A percentile compares a stretch with the other conserved stretches of the same genome.
Conservation (phyloP, 2,329 filamentous ascomycete genomes). For the Lecanicillium sp. region DNA sequence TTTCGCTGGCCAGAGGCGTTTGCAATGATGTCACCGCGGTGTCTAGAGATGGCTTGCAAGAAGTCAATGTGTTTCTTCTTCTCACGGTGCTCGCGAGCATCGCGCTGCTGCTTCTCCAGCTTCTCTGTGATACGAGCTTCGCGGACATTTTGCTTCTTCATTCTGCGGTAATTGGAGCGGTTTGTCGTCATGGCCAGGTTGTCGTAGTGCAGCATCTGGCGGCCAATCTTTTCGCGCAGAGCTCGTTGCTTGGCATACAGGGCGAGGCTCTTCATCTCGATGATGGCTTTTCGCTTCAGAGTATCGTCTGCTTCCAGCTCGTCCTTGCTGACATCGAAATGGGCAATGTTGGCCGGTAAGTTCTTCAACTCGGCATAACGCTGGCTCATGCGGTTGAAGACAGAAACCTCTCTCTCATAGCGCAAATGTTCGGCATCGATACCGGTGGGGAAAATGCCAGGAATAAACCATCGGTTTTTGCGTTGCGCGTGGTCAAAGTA, state of each 20-base stretch:
- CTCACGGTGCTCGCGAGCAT: constrained; percentile 89
- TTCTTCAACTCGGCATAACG: constrained; percentile 78
- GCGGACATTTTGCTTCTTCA: constrained; percentile 94
- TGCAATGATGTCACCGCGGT: constrained; percentile 69
- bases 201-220: constrained; percentile 90
- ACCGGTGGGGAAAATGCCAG: constrained; percentile 81
- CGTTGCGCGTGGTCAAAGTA: constrained; percentile 73
- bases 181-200: constrained; percentile 97
- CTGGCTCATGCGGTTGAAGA: constrained; percentile 84
- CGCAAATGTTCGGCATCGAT: constrained; percentile 80
- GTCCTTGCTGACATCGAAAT: constrained; percentile 74
- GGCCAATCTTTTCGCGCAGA: constrained; percentile 77
- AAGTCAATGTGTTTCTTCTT: constrained; percentile 97
- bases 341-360: constrained; percentile 75
- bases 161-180: constrained; percentile 77
- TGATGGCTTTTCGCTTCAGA: constrained; percentile 80
- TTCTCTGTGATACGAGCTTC: constrained; percentile 98
- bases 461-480: constrained; percentile 69
- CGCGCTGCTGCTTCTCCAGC: constrained; percentile 96
- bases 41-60: constrained; percentile 75
- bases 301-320: constrained; percentile 64
- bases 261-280: constrained; percentile 88
- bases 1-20: constrained; percentile 57
- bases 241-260: constrained; percentile 83
- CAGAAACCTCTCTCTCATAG: constrained; percentile 76